Evolutionary conservation across 345 rosid genomes (phyloP).

Genomic region (Murraya koenigii): DNA sequence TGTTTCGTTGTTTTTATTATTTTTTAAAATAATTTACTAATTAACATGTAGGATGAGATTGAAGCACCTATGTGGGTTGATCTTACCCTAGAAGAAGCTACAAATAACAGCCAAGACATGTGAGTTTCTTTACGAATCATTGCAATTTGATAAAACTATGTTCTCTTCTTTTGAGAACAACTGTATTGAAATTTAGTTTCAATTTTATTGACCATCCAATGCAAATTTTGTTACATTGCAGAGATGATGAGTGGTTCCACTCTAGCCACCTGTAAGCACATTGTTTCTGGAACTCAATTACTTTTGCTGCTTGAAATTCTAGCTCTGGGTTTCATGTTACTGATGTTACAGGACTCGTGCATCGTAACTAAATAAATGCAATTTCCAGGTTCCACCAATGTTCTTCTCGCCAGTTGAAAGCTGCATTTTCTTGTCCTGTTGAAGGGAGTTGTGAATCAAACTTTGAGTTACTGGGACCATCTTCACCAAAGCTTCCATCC

Average conservation of each 20-base stretch:
- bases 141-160: not conserved
- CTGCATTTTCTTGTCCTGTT: slow-evolving; percentile 33
- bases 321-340: not conserved
- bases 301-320: not conserved
- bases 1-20: not conserved
- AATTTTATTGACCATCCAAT: not conserved
- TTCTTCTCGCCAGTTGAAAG: slow-evolving; percentile 48
- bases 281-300: not conserved
- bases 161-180: not conserved
- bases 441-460: slow-evolving; percentile 22
- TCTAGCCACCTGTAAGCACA: slow-evolving; percentile 49
- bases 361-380: slow-evolving; percentile 1
- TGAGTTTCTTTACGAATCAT: slow-evolving; percentile 20
- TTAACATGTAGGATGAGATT: slow-evolving; percentile 34
- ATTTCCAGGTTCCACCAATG: slow-evolving; percentile 55
- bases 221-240: slow-evolving; percentile 24
- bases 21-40: not conserved
- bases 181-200: not conserved
- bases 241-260: slow-evolving; percentile 55
- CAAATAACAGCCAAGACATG: slow-evolving; percentile 20
- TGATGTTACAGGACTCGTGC: not conserved
- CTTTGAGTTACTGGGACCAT: slow-evolving; percentile 20
- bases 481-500: slow-evolving; percentile 43
- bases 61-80: slow-evolving; percentile 51
- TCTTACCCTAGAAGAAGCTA: slow-evolving; percentile 31